phyloP scores from a whole-genome alignment of 2,329 filamentous ascomycete species.

The Xylaria arbuscula region DNA sequence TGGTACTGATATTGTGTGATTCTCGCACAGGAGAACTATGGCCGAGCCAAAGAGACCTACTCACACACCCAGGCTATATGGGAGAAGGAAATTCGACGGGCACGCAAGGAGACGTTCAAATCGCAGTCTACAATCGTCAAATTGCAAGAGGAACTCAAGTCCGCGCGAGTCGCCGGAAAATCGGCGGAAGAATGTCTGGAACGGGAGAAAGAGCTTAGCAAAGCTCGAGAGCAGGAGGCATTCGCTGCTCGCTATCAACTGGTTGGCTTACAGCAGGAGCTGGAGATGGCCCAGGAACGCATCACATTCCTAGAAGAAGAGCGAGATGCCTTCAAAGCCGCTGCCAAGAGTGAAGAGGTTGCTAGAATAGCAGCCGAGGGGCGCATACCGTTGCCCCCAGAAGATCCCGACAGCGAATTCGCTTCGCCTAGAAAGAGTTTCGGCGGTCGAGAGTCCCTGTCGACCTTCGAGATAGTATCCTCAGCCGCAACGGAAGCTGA shows the following conservation, averaged over 20 bases:
- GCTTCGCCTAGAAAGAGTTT: slow-evolving; percentile 67
- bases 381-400: slow-evolving; percentile 70
- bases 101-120: slow-evolving; percentile 79
- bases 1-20: slow-evolving; percentile 27
- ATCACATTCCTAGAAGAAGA: slow-evolving; percentile 77
- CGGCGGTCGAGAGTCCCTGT: slow-evolving; percentile 56
- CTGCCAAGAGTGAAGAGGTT: slow-evolving; percentile 78
- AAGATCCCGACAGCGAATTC: slow-evolving; percentile 68
- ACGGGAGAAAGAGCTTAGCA: slow-evolving; percentile 70
- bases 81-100: slow-evolving; percentile 78
- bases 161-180: slow-evolving; percentile 65
- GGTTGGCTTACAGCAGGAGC: slow-evolving; percentile 72
- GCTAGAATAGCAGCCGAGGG: slow-evolving; percentile 78
- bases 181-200: slow-evolving; percentile 69
- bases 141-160: slow-evolving; percentile 78
- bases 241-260: slow-evolving; percentile 75
- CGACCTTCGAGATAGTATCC: slow-evolving; percentile 63
- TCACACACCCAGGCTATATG: slow-evolving; percentile 74
- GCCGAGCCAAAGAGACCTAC: slow-evolving; percentile 75
- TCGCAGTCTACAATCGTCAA: slow-evolving; percentile 76
- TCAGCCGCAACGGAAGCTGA: slow-evolving; percentile 68
- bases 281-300: slow-evolving; percentile 71
- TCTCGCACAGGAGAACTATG: slow-evolving; percentile 71
- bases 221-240: slow-evolving; percentile 74
- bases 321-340: slow-evolving; percentile 77